Percentiles rank a stretch among this genome's conserved stretches.
phyloP scores from a whole-genome alignment of 1,284 basidiomycete genomes.

The Fistulinella cinereoalba region DNA sequence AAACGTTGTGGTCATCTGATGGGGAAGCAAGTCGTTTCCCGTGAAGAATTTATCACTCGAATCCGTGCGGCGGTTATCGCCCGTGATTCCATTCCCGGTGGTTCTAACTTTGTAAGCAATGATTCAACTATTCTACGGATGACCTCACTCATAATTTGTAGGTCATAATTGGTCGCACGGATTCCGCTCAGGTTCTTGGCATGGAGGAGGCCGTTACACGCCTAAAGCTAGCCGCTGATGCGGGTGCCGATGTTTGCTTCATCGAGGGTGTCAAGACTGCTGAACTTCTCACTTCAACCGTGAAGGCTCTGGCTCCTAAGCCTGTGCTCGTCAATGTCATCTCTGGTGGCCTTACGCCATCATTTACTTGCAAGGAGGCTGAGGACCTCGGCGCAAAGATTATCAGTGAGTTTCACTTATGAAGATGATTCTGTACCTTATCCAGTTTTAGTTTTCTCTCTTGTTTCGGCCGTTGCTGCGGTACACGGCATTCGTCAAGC shows the following conservation, averaged over 20 bases:
- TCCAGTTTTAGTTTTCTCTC: slow-evolving; percentile 52
- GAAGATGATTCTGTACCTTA: not conserved
- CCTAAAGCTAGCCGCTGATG: slow-evolving; percentile 68
- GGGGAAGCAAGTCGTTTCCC: slow-evolving; percentile 74
- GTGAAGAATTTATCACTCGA: slow-evolving; percentile 71
- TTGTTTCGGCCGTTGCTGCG: slow-evolving; percentile 70
- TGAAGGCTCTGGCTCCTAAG: slow-evolving; percentile 65
- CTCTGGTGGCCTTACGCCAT: slow-evolving; percentile 72
- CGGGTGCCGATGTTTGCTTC: slow-evolving; percentile 82
- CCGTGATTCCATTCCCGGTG: slow-evolving; percentile 66
- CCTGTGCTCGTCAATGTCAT: slow-evolving; percentile 78
- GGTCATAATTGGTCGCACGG: slow-evolving; percentile 81
- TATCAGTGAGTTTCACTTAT: slow-evolving; percentile 51
- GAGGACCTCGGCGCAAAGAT: slow-evolving; percentile 71
- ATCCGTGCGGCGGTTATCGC: slow-evolving; percentile 76
- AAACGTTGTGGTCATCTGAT: slow-evolving; percentile 81
- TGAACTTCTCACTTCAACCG: slow-evolving; percentile 61
- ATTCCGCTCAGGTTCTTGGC: slow-evolving; percentile 75
- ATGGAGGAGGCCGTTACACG: slow-evolving; percentile 77
- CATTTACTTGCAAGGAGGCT: slow-evolving; percentile 66
- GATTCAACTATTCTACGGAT: not conserved
- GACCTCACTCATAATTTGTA: slow-evolving; percentile 19
- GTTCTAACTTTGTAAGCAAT: slow-evolving; percentile 59
- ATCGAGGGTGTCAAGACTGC: slow-evolving; percentile 77
- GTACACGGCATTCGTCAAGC: slow-evolving; percentile 70